Percentiles rank a stretch among this genome's conserved stretches.
These are phyloP conservation scores for Hyaloscypha finlandica DNA, from an alignment of 495 filamentous ascomycete genomes.

Conservation along the genomic window DNA sequence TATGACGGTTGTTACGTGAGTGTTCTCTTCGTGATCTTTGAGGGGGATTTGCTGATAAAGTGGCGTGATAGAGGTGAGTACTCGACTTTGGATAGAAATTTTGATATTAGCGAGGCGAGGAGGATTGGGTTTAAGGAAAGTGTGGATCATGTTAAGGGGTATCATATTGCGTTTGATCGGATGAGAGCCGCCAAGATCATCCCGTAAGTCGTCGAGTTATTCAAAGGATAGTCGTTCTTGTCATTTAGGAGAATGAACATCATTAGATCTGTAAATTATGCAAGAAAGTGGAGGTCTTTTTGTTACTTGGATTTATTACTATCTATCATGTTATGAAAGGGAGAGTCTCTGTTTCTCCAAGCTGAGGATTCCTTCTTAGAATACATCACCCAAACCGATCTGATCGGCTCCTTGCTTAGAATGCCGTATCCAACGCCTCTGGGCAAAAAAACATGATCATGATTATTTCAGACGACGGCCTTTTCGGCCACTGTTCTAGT, in stretches of 20 bases:
- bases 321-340: too few relatives aligned
- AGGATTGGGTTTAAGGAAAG: not conserved
- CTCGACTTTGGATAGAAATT: not conserved
- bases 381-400: too few relatives aligned
- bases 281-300: too few relatives aligned
- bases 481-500: not conserved
- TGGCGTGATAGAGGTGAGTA: not conserved
- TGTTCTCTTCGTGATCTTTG: not conserved
- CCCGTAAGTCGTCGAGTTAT: not conserved
- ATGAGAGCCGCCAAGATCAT: conserved; percentile 1
- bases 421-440: not conserved
- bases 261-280: not conserved
- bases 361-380: too few relatives aligned
- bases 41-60: not conserved
- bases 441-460: too few relatives aligned
- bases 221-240: not conserved
- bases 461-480: not conserved
- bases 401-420: too few relatives aligned
- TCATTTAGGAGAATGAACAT: not conserved
- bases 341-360: too few relatives aligned
- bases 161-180: not conserved
- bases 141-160: not conserved
- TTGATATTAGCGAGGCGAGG: not conserved
- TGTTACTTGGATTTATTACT: too few relatives aligned
- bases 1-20: conserved; percentile 8